Percentiles rank a stretch among this genome's conserved stretches.
phyloP scores from a whole-genome alignment of 2,329 filamentous ascomycete species.

The Ceratocystis lukuohia region DNA sequence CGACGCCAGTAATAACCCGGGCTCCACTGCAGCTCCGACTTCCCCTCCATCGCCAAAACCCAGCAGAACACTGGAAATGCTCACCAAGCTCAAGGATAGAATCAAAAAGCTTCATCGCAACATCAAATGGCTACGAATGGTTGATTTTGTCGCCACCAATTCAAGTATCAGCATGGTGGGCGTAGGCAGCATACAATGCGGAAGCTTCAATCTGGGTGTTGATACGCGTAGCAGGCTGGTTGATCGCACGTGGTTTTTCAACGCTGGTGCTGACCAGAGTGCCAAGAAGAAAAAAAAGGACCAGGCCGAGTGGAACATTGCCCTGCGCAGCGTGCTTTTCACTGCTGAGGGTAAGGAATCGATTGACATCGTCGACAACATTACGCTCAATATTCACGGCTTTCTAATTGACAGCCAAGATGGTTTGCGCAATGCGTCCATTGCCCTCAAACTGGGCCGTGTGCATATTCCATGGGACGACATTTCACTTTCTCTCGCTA shows the following conservation, averaged over 20 bases:
- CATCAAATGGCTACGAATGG: slow-evolving; percentile 76
- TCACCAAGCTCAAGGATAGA: slow-evolving; percentile 68
- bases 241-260: slow-evolving; percentile 75
- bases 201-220: slow-evolving; percentile 70
- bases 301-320: slow-evolving; percentile 90
- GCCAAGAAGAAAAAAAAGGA: slow-evolving; percentile 36
- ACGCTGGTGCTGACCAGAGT: slow-evolving; percentile 39
- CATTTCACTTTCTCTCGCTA: slow-evolving; percentile 56
- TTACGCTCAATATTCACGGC: slow-evolving; percentile 81
- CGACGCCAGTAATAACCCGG: slow-evolving; percentile 18
- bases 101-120: slow-evolving; percentile 77
- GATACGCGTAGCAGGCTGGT: slow-evolving; percentile 88
- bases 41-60: slow-evolving; percentile 29
- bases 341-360: slow-evolving; percentile 74
- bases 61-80: slow-evolving; percentile 65
- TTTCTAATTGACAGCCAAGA: slow-evolving; percentile 74
- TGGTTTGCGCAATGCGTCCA: slow-evolving; percentile 76
- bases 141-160: slow-evolving; percentile 76
- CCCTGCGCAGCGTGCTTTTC: slow-evolving; percentile 73
- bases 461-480: slow-evolving; percentile 88
- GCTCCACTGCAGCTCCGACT: slow-evolving; percentile 15
- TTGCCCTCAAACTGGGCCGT: slow-evolving; percentile 80
- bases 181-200: slow-evolving; percentile 73
- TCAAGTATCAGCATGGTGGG: slow-evolving; percentile 64
- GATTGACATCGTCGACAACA: slow-evolving; percentile 76